Evolutionary conservation across 139 green algal genomes (phyloP).

Genomic region (Yamagishiella unicocca): DNA sequence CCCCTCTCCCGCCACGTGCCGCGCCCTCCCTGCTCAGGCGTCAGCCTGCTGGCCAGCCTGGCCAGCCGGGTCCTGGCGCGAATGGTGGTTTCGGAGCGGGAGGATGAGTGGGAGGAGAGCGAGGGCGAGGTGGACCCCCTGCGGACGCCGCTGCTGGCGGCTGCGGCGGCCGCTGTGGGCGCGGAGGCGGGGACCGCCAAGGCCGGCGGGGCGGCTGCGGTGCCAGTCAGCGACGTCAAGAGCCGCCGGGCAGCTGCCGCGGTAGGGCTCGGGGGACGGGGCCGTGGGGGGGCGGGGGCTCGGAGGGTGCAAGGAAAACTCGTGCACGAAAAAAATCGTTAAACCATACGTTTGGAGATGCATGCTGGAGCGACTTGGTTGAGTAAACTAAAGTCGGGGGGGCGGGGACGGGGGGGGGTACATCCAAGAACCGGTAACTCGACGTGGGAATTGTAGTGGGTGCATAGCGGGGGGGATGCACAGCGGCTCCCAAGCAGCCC

Average conservation of each 20-base stretch:
- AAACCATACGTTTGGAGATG: no score
- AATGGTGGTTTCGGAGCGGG: neutral
- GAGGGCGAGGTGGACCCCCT: neutral
- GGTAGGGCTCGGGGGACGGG: neutral
- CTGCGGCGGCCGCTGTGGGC: neutral
- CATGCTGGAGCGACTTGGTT: no score
- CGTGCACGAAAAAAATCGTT: no score
- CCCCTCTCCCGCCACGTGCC: neutral
- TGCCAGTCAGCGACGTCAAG: neutral
- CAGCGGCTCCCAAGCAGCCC: no score
- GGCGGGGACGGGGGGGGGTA: no score
- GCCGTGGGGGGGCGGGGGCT: neutral
- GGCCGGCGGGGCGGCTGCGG: neutral
- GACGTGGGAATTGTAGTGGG: no score
- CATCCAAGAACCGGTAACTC: no score
- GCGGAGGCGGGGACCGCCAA: neutral
- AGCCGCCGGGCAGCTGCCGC: neutral
- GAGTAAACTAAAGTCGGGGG: no score
- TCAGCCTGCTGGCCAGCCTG: constrained; percentile 11
- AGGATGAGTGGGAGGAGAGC: constrained; percentile 30
- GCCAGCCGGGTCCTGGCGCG: neutral
- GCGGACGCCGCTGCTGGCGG: constrained; percentile 30
- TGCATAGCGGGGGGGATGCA: no score
- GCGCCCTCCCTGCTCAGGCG: constrained; percentile 1
- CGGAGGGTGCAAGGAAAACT: no score